phyloP scores from a whole-genome alignment of 352 stramenopile genomes.

The Halophytophthora batemanensis region DNA sequence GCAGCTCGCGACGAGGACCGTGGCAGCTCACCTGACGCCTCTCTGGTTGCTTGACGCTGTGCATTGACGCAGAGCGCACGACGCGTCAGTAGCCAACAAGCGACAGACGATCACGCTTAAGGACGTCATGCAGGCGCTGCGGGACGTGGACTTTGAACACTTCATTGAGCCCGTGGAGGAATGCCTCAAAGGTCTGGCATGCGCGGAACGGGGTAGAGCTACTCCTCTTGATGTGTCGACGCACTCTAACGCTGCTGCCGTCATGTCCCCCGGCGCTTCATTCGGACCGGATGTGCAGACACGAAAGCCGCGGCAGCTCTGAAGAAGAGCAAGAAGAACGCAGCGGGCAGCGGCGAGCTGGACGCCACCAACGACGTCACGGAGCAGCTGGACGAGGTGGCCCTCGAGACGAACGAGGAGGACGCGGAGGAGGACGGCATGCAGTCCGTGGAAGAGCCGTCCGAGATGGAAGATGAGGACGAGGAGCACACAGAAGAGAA shows the following conservation, averaged over 20 bases:
- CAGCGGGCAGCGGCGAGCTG: conserved; percentile 12
- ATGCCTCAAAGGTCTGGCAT: conserved; percentile 58
- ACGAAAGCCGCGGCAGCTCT: conserved; percentile 34
- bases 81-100: conserved; percentile 63
- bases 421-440: conserved; percentile 41
- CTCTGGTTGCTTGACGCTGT: background rate
- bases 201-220: background rate
- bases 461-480: conserved; percentile 18
- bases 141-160: conserved; percentile 77
- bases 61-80: conserved; percentile 45
- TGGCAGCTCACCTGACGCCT: background rate
- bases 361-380: conserved; percentile 30
- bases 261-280: too few relatives aligned
- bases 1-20: too few relatives aligned
- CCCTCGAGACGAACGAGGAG: conserved; percentile 27
- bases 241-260: too few relatives aligned
- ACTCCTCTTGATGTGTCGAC: background rate
- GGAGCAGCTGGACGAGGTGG: conserved; percentile 29
- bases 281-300: conserved; percentile 37
- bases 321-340: conserved; percentile 29
- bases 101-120: conserved; percentile 73
- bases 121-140: conserved; percentile 67
- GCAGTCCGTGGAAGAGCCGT: conserved; percentile 36
- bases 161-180: conserved; percentile 68
- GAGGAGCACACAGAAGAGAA: conserved; percentile 22